Evolutionary conservation across 345 rosid genomes (phyloP), one percentile per base, ranked within the genome.

Genomic region (Lumnitzera racemosa): DNA sequence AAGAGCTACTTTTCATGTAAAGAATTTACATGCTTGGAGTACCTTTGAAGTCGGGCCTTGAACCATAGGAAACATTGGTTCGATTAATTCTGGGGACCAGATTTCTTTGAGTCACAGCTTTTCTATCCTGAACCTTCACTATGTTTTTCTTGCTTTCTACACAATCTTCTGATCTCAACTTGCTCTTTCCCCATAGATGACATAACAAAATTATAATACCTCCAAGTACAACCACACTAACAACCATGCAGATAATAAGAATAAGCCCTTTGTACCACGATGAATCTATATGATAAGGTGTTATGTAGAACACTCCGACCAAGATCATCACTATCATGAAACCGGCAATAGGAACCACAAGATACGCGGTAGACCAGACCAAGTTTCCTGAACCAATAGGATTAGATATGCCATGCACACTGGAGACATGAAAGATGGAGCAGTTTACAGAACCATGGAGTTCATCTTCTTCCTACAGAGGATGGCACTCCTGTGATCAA

Each of bases 221-320:
- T 51, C 98, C 96, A 57, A 89, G 87, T 24, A 76, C 53, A 16
- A 83, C 14, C 62, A 80, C 80, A 61, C 96, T 72, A 31, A 70
- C 82, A 46, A 77, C 79, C 96, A 87, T 87, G 77, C 91, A 83
- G 8, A 56, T 73, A 17, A 84, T 8, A 49, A 85, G 79, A 24
- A 89, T 75, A 59, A 92, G 78, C 55, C 96, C 96, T 53, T 77
- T 84, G 80, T 80, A 85, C 98, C 96, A 92, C 96, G 96, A 92
- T 2, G 79, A n/a, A 16, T 67, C 43, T 65, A 89, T 59, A 49
- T 65, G 62, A 50, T 52, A 78, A n/a, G 76, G 89, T 31, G 85
- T 81, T 31, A 89, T 61, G 70, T 85, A 89, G 65, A 72, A 80
- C 48, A 72, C 58, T 55, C 83, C 72, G 67, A 82, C 14, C 57